Evolutionary conservation across 768 basidiomycete species (phyloP).

Genomic region (Termitomyces bulborhizus): DNA sequence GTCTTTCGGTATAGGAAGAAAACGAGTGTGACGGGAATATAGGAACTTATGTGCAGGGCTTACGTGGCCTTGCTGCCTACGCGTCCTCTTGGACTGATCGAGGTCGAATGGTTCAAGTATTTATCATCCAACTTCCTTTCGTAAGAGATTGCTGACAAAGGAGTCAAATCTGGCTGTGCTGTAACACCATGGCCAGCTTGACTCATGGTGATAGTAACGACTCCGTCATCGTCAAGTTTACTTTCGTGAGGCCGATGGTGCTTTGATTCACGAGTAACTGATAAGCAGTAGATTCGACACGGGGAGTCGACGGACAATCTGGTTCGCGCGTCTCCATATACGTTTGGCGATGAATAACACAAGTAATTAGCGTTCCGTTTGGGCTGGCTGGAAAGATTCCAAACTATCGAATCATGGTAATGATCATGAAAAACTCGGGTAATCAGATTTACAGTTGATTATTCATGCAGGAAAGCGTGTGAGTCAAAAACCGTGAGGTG

Average conservation of each 20-base stretch:
- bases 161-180: background rate
- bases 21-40: slow-evolving; percentile 5
- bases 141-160: background rate
- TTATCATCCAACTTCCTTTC: too few relatives aligned
- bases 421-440: slow-evolving; percentile 3
- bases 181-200: background rate
- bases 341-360: background rate
- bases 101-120: slow-evolving; percentile 2
- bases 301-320: slow-evolving; percentile 75
- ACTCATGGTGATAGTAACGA: background rate
- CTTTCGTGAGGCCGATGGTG: slow-evolving; percentile 28
- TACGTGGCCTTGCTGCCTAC: slow-evolving; percentile 17
- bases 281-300: slow-evolving; percentile 54
- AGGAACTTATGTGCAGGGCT: slow-evolving; percentile 7
- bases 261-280: background rate
- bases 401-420: slow-evolving; percentile 70
- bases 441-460: background rate
- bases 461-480: slow-evolving; percentile 48
- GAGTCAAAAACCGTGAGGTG: slow-evolving; percentile 11
- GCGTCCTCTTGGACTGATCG: slow-evolving; percentile 3
- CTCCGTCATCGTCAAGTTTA: slow-evolving; percentile 28
- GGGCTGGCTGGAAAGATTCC: slow-evolving; percentile 77
- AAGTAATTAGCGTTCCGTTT: slow-evolving; percentile 30
- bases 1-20: slow-evolving; percentile 8
- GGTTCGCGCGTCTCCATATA: slow-evolving; percentile 28